Percentiles rank a stretch among this genome's conserved stretches.
phyloP scores from a whole-genome alignment of 306 rosid genomes.

The Trifolium pratense region DNA sequence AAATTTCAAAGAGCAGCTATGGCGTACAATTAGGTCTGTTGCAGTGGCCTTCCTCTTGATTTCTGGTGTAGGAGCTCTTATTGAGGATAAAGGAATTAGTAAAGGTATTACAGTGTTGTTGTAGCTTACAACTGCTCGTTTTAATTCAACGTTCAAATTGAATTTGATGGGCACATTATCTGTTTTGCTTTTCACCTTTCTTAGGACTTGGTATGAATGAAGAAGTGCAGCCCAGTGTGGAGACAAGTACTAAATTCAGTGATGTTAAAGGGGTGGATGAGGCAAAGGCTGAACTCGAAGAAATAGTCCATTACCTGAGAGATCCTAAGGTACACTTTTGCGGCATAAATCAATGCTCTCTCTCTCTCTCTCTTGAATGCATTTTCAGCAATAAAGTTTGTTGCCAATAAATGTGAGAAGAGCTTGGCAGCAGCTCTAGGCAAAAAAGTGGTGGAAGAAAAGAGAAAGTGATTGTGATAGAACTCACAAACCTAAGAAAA shows the following conservation, averaged over 20 bases:
- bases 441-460: too few species aligned
- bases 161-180: constrained; percentile 16
- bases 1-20: constrained; percentile 75
- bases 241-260: constrained; percentile 73
- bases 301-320: constrained; percentile 86
- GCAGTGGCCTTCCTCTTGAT: constrained; percentile 69
- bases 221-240: constrained; percentile 80
- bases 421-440: too few species aligned
- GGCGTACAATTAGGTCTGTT: constrained; percentile 72
- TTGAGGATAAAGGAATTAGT: constrained; percentile 79
- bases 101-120: constrained; percentile 63
- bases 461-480: too few species aligned
- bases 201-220: constrained; percentile 70
- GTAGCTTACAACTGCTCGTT: constrained; percentile 10
- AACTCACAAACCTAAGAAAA: too few species aligned
- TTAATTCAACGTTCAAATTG: constrained; percentile 13
- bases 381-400: too few species aligned
- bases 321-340: constrained; percentile 75
- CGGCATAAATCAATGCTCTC: constrained; percentile 13
- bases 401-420: too few species aligned
- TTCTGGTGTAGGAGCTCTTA: constrained; percentile 76
- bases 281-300: constrained; percentile 94
- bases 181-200: constrained; percentile 30
- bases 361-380: not conserved
- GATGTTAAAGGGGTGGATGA: constrained; percentile 93